Evolutionary conservation across 306 rosid genomes (phyloP).

Genomic region (Boehmeria nivea): DNA sequence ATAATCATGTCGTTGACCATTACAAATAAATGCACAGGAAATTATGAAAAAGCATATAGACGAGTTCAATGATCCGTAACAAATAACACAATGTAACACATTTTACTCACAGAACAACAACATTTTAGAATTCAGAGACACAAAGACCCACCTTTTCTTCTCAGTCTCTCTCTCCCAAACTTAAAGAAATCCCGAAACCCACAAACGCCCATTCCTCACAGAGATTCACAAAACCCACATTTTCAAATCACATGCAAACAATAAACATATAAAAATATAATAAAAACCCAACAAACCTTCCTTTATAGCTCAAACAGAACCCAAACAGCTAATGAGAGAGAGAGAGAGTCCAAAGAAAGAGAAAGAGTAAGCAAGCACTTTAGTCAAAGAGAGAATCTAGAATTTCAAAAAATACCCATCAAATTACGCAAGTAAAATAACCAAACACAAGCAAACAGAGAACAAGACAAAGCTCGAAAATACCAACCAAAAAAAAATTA

Average conservation of each 20-base stretch:
- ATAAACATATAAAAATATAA: background rate
- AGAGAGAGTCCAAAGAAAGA: slow-evolving; percentile 17
- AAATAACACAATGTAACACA: slow-evolving; percentile 29
- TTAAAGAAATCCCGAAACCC: slow-evolving; percentile 12
- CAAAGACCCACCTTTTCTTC: no score
- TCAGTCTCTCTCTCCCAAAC: no score
- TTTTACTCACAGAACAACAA: background rate
- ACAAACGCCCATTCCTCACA: slow-evolving; percentile 9
- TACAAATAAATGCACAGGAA: background rate
- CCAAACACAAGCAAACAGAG: slow-evolving; percentile 9
- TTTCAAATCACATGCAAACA: slow-evolving; percentile 2
- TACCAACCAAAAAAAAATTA: no score
- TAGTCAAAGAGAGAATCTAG: slow-evolving; percentile 38
- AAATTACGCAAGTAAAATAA: slow-evolving; percentile 17
- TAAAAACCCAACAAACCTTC: slow-evolving; percentile 8
- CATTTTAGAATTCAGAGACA: background rate
- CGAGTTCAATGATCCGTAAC: slow-evolving; percentile 6
- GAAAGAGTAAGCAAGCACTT: slow-evolving; percentile 13
- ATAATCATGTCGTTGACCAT: slow-evolving; percentile 1
- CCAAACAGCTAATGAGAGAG: slow-evolving; percentile 8
- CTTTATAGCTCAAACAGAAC: background rate
- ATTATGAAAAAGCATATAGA: slow-evolving; percentile 8
- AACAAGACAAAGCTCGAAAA: slow-evolving; percentile 38
- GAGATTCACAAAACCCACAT: no score
- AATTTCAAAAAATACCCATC: slow-evolving; percentile 27